Percentiles rank a stretch among this genome's conserved stretches.
Evolutionary conservation across 2,329 filamentous ascomycete genomes (phyloP).

Genomic region (Verticillium nubilum): DNA sequence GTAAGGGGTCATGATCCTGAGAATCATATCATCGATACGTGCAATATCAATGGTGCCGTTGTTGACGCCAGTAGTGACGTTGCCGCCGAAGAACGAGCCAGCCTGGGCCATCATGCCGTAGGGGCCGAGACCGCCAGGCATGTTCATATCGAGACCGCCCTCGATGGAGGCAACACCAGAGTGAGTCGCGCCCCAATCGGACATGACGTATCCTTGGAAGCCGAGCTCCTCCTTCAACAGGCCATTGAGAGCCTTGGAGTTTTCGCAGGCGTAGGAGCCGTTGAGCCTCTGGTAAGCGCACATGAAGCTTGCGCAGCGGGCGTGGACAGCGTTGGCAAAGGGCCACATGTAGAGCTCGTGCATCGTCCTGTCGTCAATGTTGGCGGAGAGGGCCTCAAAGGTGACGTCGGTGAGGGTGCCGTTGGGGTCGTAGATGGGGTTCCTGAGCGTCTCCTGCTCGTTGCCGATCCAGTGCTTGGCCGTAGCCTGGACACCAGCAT

Average conservation of each 20-base stretch:
- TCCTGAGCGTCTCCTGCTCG: slow-evolving; percentile 27
- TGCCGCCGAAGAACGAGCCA: slow-evolving; percentile 38
- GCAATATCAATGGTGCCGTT: slow-evolving; percentile 36
- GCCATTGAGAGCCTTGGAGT: slow-evolving; percentile 40
- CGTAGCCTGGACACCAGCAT: slow-evolving; percentile 30
- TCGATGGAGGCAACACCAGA: slow-evolving; percentile 35
- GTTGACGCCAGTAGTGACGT: slow-evolving; percentile 39
- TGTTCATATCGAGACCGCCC: slow-evolving; percentile 44
- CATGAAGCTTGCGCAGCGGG: slow-evolving; percentile 31
- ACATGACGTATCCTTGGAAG: slow-evolving; percentile 40
- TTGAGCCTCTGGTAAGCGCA: slow-evolving; percentile 41
- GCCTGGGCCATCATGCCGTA: slow-evolving; percentile 17
- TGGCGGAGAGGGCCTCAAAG: slow-evolving; percentile 27
- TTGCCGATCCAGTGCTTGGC: slow-evolving; percentile 33
- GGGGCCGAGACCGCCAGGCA: slow-evolving; percentile 34
- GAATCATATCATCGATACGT: slow-evolving; percentile 40
- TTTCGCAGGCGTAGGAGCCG: slow-evolving; percentile 44
- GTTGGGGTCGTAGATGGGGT: slow-evolving; percentile 18
- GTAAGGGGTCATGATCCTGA: slow-evolving; percentile 50
- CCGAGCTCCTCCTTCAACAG: slow-evolving; percentile 44
- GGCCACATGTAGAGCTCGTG: slow-evolving; percentile 43
- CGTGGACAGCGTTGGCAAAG: slow-evolving; percentile 25
- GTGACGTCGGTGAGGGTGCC: slow-evolving; percentile 18
- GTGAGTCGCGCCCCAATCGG: slow-evolving; percentile 37
- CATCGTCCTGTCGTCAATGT: slow-evolving; percentile 54